Conservation (phyloP, 345 rosid species). For the Gossypium ekmanianum region DNA sequence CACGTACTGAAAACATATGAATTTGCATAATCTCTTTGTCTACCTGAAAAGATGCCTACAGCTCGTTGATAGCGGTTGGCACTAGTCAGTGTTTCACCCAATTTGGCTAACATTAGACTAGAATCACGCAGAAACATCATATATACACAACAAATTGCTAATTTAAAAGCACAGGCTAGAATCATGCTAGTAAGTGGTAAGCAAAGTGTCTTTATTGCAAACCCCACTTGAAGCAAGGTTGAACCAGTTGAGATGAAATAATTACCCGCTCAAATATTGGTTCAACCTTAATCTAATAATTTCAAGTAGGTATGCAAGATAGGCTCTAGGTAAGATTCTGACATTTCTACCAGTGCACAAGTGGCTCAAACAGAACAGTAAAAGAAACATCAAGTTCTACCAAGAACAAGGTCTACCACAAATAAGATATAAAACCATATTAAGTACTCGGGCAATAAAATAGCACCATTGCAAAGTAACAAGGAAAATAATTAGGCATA, state of each 20-base stretch:
- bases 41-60: background rate
- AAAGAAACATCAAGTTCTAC: conserved; percentile 1
- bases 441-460: background rate
- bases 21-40: conserved; percentile 5
- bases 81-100: conserved; percentile 11
- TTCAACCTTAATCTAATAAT: conserved; percentile 13
- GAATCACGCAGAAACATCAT: background rate
- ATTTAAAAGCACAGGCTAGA: background rate
- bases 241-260: conserved; percentile 1
- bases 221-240: background rate
- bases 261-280: background rate
- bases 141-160: background rate
- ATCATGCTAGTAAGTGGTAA: conserved; percentile 9
- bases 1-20: background rate
- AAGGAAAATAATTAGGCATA: background rate
- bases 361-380: background rate
- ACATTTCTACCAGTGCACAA: conserved; percentile 10
- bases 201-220: conserved; percentile 11
- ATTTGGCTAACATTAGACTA: background rate
- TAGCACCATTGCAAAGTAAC: conserved; percentile 2
- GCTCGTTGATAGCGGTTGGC: background rate
- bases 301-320: background rate
- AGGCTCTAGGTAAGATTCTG: conserved; percentile 15
- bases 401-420: conserved; percentile 8
- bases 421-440: background rate